Conservation (phyloP, 805 yeast genomes). For the Ogataea zsoltii region DNA sequence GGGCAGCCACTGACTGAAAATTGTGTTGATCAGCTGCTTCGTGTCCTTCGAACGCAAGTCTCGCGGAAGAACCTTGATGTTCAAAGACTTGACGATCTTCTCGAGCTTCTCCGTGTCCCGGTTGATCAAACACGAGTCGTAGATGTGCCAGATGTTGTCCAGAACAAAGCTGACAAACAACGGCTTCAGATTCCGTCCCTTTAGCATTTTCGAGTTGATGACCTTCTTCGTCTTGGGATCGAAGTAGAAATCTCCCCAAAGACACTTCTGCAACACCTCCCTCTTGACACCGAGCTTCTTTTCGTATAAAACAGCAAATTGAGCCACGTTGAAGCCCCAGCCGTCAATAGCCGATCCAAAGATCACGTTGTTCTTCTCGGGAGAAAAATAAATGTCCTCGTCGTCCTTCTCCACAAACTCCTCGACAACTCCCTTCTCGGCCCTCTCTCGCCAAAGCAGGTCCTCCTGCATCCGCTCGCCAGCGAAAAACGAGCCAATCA, state of each 20-base stretch:
- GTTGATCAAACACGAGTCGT: constrained; percentile 65
- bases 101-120: constrained; percentile 70
- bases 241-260: constrained; percentile 93
- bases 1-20: constrained; percentile 94
- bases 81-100: constrained; percentile 71
- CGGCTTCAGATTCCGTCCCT: constrained; percentile 66
- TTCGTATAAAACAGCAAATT: constrained; percentile 84
- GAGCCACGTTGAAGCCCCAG: constrained; percentile 94
- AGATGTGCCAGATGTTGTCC: constrained; percentile 91
- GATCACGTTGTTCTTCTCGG: constrained; percentile 83
- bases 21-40: constrained; percentile 56
- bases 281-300: constrained; percentile 82
- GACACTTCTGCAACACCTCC: constrained; percentile 73
- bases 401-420: constrained; percentile 77
- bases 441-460: constrained; percentile 67
- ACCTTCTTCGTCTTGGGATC: constrained; percentile 91
- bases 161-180: constrained; percentile 83
- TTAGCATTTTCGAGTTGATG: constrained; percentile 61
- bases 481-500: constrained; percentile 87
- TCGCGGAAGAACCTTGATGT: constrained; percentile 67
- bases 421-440: constrained; percentile 45
- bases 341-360: constrained; percentile 94
- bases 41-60: constrained; percentile 81
- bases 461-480: constrained; percentile 94
- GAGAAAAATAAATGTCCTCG: constrained; percentile 80